Percentiles rank a stretch among this genome's conserved stretches.
phyloP scores from a whole-genome alignment of 306 rosid species.

The Parietaria judaica region DNA sequence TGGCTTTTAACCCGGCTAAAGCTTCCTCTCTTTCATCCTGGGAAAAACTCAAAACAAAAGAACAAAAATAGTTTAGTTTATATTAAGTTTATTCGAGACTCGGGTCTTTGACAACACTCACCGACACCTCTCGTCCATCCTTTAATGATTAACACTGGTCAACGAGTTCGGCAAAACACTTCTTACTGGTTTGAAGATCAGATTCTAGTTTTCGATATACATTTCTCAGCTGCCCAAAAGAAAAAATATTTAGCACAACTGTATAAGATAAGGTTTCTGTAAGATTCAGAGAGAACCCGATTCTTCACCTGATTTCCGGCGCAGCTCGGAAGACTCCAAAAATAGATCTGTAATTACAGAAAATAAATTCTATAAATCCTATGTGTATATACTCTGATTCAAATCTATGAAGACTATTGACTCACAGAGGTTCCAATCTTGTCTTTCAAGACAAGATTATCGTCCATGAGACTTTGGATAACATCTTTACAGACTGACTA shows the following conservation, averaged over 20 bases:
- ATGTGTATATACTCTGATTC: not conserved
- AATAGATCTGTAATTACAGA: conserved; percentile 52
- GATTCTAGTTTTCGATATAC: conserved; percentile 67
- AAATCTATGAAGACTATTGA: conserved; percentile 12
- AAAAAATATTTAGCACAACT: not conserved
- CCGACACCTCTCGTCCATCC: conserved; percentile 92
- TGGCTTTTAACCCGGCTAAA: conserved; percentile 56
- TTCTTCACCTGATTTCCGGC: conserved; percentile 87
- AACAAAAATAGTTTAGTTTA: not conserved
- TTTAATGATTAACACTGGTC: conserved; percentile 55
- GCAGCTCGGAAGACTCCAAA: conserved; percentile 98
- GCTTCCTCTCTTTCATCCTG: conserved; percentile 84
- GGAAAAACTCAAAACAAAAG: conserved; percentile 8
- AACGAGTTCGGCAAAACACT: conserved; percentile 50
- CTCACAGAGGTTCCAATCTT: conserved; percentile 99
- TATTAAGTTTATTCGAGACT: too few species aligned
- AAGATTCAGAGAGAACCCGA: conserved; percentile 6
- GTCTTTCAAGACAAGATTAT: conserved; percentile 85
- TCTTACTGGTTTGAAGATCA: conserved; percentile 55
- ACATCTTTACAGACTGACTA: conserved; percentile 93
- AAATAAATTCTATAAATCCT: not conserved
- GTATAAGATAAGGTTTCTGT: not conserved
- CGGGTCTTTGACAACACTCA: conserved; percentile 32
- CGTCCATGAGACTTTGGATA: conserved; percentile 88
- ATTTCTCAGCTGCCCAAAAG: conserved; percentile 66